Base-by-base conservation (phyloP, 805 yeast species). In the Kodamaea kaohsiungensis region DNA sequence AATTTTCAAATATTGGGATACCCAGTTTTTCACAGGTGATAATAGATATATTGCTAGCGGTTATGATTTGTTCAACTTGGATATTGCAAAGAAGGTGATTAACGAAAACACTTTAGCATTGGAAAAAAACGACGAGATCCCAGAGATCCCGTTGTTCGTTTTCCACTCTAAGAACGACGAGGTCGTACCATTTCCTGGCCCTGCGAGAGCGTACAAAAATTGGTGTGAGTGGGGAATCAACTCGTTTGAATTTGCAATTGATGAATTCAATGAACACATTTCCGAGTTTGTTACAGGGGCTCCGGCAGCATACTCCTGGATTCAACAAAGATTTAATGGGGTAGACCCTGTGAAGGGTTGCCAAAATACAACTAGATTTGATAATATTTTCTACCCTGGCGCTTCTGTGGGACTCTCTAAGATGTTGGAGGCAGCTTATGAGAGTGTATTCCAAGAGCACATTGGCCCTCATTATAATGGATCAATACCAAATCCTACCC, bases 321-420 rank as follows among this genome's bases (percentile, higher is more conserved):
- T 66, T 10, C 46, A 56, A 37, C 57, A 58, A 7, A 54, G 61
- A 30, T 60, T 61, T 10, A 48, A 53, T 2, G 65, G 65, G 9
- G 52, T 25, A 5, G 46, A 48, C 1, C 53, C 64, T 3, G 56
- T 60, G 9, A 13, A 51, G 2, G 68, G 69, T 2, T 66, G 70
- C 48, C 38, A 48, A 7, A 56, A 46, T 15, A 56, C 51, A 80
- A 86, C 69, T 72, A 56, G 86, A 76, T 57, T 68, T 68, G 9
- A 72, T 63, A 65, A 71, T 71, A 43, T 88, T 76, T 53, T 83
- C 71, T 63, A 65, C 72, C 59, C 67, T 75, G 53, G 71, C 77
- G 50, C 81, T 39, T 39, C 46, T 18, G 17, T 25, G 1, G 48
- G 17, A 8, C 22, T 46, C 39, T 27, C 39, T 30, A 8, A 16